Evolutionary conservation across 495 filamentous ascomycete genomes (phyloP).

Genomic region (Xylaria longipes): DNA sequence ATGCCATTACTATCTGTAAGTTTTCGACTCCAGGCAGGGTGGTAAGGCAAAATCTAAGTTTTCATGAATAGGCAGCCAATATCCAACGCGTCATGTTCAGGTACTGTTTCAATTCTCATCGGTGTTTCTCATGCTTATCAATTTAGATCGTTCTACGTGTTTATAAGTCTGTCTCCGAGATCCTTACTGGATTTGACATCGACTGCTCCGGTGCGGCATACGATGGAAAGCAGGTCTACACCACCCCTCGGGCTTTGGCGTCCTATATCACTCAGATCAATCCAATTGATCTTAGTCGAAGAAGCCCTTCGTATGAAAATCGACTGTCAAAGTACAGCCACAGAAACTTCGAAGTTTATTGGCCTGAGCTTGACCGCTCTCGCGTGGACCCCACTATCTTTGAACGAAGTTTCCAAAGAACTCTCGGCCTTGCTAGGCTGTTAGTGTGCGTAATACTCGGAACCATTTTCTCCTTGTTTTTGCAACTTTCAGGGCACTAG

Average conservation of each 20-base stretch:
- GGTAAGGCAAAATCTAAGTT: background rate
- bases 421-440: constrained; percentile 77
- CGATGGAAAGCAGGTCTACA: constrained; percentile 77
- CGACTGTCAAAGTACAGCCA: constrained; percentile 87
- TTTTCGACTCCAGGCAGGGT: background rate
- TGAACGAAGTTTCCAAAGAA: constrained; percentile 75
- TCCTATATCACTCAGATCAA: constrained; percentile 82
- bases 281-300: constrained; percentile 75
- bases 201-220: constrained; percentile 82
- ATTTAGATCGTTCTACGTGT: constrained; percentile 80
- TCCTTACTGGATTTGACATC: constrained; percentile 85
- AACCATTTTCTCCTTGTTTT: too few species aligned
- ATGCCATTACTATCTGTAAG: constrained; percentile 77
- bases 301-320: constrained; percentile 85
- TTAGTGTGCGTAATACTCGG: too few species aligned
- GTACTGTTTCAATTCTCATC: constrained; percentile 29
- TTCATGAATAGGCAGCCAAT: constrained; percentile 63
- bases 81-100: constrained; percentile 79
- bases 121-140: background rate
- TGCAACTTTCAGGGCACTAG: too few species aligned
- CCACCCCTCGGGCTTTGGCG: constrained; percentile 71
- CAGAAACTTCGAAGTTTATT: constrained; percentile 82
- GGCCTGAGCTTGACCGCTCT: constrained; percentile 71
- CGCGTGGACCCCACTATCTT: constrained; percentile 84
- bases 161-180: constrained; percentile 80